Evolutionary conservation across 2,329 filamentous ascomycete genomes (phyloP).

Genomic region (Sclerotinia nivalis): DNA sequence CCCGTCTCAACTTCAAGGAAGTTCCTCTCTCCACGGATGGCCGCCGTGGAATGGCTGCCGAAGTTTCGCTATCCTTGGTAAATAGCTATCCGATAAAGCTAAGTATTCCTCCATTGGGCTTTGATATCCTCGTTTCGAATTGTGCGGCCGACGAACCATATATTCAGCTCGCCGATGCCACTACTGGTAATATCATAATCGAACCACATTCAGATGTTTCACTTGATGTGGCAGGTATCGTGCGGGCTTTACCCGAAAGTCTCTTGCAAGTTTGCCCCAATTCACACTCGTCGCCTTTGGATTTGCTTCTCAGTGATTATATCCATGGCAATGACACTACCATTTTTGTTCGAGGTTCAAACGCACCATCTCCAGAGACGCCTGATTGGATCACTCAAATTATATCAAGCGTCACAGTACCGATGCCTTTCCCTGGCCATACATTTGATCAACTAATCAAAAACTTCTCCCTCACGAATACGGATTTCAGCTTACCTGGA

Average conservation of each 20-base stretch:
- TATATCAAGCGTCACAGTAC: conserved; percentile 77
- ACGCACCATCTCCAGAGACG: conserved; percentile 63
- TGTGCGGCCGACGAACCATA: conserved; percentile 71
- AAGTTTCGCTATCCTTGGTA: conserved; percentile 69
- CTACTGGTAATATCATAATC: conserved; percentile 66
- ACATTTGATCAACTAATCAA: conserved; percentile 81
- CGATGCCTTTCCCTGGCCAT: conserved; percentile 79
- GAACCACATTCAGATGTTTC: conserved; percentile 66
- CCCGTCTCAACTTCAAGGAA: conserved; percentile 77
- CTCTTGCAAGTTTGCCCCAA: conserved; percentile 75
- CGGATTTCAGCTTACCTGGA: conserved; percentile 82
- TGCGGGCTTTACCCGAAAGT: conserved; percentile 71
- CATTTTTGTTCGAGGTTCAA: conserved; percentile 80
- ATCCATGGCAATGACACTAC: conserved; percentile 77
- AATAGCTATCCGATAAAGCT: conserved; percentile 81
- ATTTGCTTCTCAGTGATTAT: conserved; percentile 77
- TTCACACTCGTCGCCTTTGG: conserved; percentile 77
- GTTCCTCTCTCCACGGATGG: conserved; percentile 52
- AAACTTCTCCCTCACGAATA: conserved; percentile 83
- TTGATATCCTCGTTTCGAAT: conserved; percentile 81
- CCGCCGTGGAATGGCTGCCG: conserved; percentile 69
- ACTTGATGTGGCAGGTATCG: conserved; percentile 69
- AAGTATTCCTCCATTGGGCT: conserved; percentile 75
- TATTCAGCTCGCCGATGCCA: conserved; percentile 77
- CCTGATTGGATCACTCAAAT: conserved; percentile 83